These are phyloP conservation scores for Wickerhamomyces bovis DNA, from an alignment of 805 yeast species.

Conservation along the genomic window DNA sequence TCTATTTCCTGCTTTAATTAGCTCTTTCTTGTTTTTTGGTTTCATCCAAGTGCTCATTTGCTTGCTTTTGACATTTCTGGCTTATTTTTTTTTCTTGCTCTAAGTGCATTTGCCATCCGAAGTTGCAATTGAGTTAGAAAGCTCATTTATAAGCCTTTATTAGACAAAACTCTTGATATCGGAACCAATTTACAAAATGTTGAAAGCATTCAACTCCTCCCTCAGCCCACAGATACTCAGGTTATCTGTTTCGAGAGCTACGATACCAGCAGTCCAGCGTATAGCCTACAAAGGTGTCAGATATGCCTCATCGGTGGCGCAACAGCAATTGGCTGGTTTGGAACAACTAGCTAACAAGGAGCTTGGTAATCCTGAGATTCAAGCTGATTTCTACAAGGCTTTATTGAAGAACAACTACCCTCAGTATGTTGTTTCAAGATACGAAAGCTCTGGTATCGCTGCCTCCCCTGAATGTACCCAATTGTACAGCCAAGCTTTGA, in stretches of 20 bases:
- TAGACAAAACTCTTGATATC: neutral
- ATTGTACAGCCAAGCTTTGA: constrained; percentile 76
- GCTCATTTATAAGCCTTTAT: neutral
- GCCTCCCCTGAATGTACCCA: constrained; percentile 71
- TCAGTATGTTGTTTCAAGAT: constrained; percentile 92
- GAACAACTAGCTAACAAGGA: constrained; percentile 87
- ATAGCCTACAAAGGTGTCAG: constrained; percentile 8
- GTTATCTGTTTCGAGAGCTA: constrained; percentile 4
- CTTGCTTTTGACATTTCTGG: neutral
- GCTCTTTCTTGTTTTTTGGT: neutral
- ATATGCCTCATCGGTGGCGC: constrained; percentile 19
- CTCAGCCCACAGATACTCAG: neutral
- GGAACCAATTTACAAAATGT: neutral
- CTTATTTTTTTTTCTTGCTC: neutral
- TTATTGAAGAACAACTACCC: constrained; percentile 81
- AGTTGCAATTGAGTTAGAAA: no score
- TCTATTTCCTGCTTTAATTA: neutral
- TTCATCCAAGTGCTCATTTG: neutral
- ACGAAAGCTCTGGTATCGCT: constrained; percentile 91
- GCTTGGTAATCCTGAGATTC: constrained; percentile 59
- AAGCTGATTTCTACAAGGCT: constrained; percentile 76
- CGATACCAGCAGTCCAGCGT: neutral
- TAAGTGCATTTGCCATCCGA: neutral
- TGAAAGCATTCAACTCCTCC: neutral
- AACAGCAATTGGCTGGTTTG: constrained; percentile 42